Base-by-base conservation (phyloP, 331 rosid species). In the Quercus phellos region DNA sequence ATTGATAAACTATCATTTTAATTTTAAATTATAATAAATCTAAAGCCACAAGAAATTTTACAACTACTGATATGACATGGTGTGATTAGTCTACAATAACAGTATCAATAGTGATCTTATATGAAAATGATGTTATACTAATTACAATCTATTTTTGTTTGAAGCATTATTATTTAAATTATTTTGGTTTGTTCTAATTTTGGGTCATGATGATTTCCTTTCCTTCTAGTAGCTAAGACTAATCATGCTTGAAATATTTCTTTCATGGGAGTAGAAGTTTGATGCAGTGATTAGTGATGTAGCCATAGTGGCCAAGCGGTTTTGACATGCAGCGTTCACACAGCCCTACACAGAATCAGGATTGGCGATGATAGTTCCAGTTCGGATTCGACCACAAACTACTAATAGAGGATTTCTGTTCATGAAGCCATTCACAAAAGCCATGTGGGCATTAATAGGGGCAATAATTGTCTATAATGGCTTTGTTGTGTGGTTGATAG, bases 251-350 rank as follows among this genome's bases (percentile, higher is more conserved):
- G 55, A 22, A 35, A 10, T 80, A 55, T 50, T 21, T 29, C 19
- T 4, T 80, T 43, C 24, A 58, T 80, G 58, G 67, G 51, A 34
- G 56, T 81, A 88, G 92, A 77, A 80, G 2, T 88, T 42, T 6
- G 88, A 86, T 84, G 92, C 88, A 27, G 90, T 74, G 1, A 46
- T 86, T 50, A 87, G 90, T 10, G 88, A 86, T 61, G 82, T 84
- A 22, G 55, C 86, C 58, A 75, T 88, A 38, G 50, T 68, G 8
- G 29, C 88, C 0, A 18, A 5, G 8, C 73, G 88, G n/a, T 77
- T 50, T 53, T 19, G 75, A 35, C 46, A 79, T 22, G 88, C 83
- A 55, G 90, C 82, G 42, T 84, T 84, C 83, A 79, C 84, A n/a
- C 82, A 75, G 21, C 92, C 90, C 4, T 86, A 84, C 74, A 77